Evolutionary conservation across 2,329 filamentous ascomycete species (phyloP), one percentile per base, ranked within the genome.

Genomic region (Penicillium sp.): DNA sequence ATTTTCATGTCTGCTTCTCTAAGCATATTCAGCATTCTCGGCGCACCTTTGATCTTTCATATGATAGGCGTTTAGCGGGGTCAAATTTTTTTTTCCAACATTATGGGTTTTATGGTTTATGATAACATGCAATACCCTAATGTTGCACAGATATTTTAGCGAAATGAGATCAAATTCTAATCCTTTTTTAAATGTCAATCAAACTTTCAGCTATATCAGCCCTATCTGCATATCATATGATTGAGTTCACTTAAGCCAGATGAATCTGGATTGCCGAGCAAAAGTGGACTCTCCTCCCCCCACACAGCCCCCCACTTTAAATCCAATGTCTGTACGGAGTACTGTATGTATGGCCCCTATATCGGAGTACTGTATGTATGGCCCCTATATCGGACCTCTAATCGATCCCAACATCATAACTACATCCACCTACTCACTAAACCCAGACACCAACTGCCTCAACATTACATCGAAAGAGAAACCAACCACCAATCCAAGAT

Each of bases 11-110:
- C 29, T 23, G 31, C 31, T 37, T 49, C 21, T 49, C 21, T 12
- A 13, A 5, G 46, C 45, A 50, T 50, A 29, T 41, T 21, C 10
- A 56, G 54, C 54, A 52, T 56, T 56, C 40, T 56, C 47, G 54
- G 54, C 54, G 54, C 21, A 45, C 13, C 25, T 8, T 29, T 41
- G 6, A 45, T 51, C 7, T 41, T 54, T 41, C 50, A 50, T 33
- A 29, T n/a, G n/a, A 54, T 15, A 17, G 52, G 43, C 43, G 40
- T 56, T 50, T 37, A 56, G 15, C 23, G 31, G 40, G 33, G n/a
- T 35, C 47, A n/a, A n/a, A 52, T 56, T 38, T 56, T 12, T 31
- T 31, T 33, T 33, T 6, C 5, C 2, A 27, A n/a, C 38, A 50
- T 43, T 25, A 37, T 37, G 37, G 38, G 46, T 23, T 15, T 53